Base-by-base conservation (phyloP, 805 yeast genomes). In the Isabelozyma pseudorhagii region DNA sequence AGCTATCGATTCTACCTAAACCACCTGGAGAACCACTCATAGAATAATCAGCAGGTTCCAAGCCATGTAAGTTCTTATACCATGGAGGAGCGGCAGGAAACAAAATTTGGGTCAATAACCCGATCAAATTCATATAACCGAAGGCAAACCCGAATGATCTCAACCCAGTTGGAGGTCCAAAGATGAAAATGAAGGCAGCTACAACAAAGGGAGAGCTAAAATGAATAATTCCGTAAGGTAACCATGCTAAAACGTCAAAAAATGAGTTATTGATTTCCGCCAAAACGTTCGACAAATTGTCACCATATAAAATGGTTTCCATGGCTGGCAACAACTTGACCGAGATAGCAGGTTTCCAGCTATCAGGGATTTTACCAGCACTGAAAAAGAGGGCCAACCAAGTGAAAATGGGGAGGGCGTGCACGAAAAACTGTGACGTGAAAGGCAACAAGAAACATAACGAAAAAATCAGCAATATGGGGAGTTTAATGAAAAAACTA, bases 21-120 rank as follows among this genome's bases (percentile, higher is more conserved):
- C 99, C 99, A 57, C 98, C 99, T 0, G 99, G 96, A 1, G 96
- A 87, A 10, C 98, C 99, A 44, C 77, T 75, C 96, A 93, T 91
- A 47, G 85, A 74, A 68, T 93, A 93, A 68, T 90, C 83, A 2
- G 98, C 98, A 29, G 97, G 94, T 48, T 82, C 85, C 51, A 92
- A 77, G 1, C 97, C 97, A 63, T 93, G 85, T 45, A 85, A 67
- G 51, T 82, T 82, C 60, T 89, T 87, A 66, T 93, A 93, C 99
- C 99, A 93, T 15, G 99, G 99, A 11, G 99, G 96, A 47, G 98
- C 97, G 45, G 94, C 89, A 5, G 99, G 97, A 65, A 89, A 90
- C 5, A 84, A 54, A 56, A 90, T 78, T 71, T 94, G 98, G 49
- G 82, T 80, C 36, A 87, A 61, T 31, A 93, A 97, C 42, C 97